phyloP scores from a whole-genome alignment of 305 asterid genomes.

The Lippia alba region DNA sequence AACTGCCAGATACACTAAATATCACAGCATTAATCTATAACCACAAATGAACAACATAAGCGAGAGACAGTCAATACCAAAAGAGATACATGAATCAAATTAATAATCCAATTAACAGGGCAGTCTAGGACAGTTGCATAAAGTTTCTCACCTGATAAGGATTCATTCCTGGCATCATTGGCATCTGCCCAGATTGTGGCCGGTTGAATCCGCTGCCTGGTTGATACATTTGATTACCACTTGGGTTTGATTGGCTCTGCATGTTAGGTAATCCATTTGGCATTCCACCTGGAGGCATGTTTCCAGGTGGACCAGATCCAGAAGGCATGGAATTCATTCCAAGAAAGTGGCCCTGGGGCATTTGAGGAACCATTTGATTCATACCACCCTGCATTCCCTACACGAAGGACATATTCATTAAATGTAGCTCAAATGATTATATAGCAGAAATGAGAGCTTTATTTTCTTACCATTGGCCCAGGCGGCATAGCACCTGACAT shows the following conservation, averaged over 20 bases:
- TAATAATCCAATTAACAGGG: conserved; percentile 8
- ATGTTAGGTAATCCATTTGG: conserved; percentile 60
- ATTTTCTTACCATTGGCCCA: conserved; percentile 70
- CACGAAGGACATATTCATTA: conserved; percentile 14
- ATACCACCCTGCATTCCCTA: conserved; percentile 80
- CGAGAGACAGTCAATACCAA: conserved; percentile 7
- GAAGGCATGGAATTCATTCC: conserved; percentile 71
- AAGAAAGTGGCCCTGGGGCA: conserved; percentile 86
- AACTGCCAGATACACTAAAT: not conserved
- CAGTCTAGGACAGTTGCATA: not conserved
- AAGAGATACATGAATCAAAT: not conserved
- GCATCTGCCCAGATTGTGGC: conserved; percentile 84
- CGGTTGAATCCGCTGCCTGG: conserved; percentile 85
- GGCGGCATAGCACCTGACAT: conserved; percentile 74
- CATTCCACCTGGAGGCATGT: conserved; percentile 60
- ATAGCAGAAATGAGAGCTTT: conserved; percentile 4
- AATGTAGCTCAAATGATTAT: conserved; percentile 25
- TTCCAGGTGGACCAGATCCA: conserved; percentile 78
- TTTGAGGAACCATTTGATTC: conserved; percentile 83
- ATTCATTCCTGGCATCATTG: conserved; percentile 85
- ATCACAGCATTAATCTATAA: not conserved
- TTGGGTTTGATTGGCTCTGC: conserved; percentile 57
- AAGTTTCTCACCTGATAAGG: conserved; percentile 75
- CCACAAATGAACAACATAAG: not conserved
- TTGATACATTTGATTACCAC: conserved; percentile 81